Evolutionary conservation across 768 basidiomycete genomes (phyloP), one percentile per base, ranked within the genome.

Genomic region (Termitomyces sp.): DNA sequence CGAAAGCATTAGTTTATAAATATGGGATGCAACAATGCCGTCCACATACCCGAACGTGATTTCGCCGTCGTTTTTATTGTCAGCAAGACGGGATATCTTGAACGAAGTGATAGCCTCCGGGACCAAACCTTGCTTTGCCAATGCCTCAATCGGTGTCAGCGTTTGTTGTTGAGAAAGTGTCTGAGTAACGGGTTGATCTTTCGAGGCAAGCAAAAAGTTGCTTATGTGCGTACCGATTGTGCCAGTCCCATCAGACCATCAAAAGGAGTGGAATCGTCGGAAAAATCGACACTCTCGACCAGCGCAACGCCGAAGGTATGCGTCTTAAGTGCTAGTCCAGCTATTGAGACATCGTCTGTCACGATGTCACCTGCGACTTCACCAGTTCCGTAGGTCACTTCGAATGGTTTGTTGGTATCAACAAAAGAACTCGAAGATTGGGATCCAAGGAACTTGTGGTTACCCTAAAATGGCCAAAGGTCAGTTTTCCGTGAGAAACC

Each of bases 241-340:
- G 87, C 90, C 49, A 90, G 77, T 36, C 90, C 90, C 84, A 91
- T 87, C 37, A 92, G 69, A 16, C 90, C 88, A 66, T 90, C 87
- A 60, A 88, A 90, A 1, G 80, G 74, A 41, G 76, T 75, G 1
- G 59, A 53, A 62, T 77, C 60, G 37, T 66, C 64, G 15, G 83
- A 75, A 71, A 93, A 92, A 34, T 90, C 83, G 0, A 69, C 64
- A 50, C 79, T 83, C 69, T 92, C 91, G 13, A 62, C 39, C 2
- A 69, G 71, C 7, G 88, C 81, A 22, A 85, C 84, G 54, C 92
- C 92, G 60, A 93, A 91, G 0, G 77, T 80, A 68, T 90, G 88
- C 4, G 64, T 73, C 5, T 66, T 66, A 39, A 92, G 74, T 0
- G 70, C 60, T 41, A 92, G 74, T 20, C 86, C 87, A 3, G 85